These are phyloP conservation scores for Perkinsus chesapeaki DNA, from an alignment of 169 alveolate species.

Conservation along the genomic window DNA sequence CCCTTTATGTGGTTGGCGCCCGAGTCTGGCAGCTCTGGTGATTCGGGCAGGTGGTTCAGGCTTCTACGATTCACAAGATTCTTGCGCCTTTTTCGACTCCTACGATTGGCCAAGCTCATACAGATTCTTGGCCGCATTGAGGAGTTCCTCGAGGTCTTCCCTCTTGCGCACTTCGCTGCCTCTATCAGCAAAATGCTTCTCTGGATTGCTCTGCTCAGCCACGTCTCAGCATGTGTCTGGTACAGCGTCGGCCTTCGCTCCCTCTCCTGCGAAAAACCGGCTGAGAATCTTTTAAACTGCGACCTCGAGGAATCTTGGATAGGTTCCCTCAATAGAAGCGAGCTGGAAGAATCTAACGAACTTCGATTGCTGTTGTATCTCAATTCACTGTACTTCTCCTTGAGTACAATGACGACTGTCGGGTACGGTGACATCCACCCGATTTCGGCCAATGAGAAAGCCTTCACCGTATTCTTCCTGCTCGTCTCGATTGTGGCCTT, in stretches of 20 bases:
- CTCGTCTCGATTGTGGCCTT: neutral
- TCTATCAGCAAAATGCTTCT: neutral
- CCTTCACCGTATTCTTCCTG: conserved; percentile 24
- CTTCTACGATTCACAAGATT: neutral
- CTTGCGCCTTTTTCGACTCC: neutral
- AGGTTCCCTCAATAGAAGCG: neutral
- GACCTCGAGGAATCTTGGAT: neutral
- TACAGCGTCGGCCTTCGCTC: neutral
- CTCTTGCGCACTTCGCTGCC: neutral
- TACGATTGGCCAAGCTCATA: neutral
- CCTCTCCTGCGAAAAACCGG: neutral
- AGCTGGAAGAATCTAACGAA: neutral
- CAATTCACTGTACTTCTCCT: conserved; percentile 37
- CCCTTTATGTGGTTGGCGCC: neutral
- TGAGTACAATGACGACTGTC: conserved; percentile 49
- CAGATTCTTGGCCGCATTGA: neutral
- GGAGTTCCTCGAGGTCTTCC: neutral
- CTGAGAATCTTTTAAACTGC: neutral
- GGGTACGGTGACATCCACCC: conserved; percentile 51
- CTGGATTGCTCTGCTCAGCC: neutral
- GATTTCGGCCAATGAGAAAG: conserved; percentile 23
- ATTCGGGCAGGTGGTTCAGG: neutral
- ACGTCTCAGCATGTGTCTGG: neutral
- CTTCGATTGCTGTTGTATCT: conserved; percentile 8
- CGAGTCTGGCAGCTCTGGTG: neutral